A percentile compares a stretch with the other conserved stretches of the same genome.
phyloP scores from a whole-genome alignment of 106 monocot species.

The Apostasia shenzhenica region DNA sequence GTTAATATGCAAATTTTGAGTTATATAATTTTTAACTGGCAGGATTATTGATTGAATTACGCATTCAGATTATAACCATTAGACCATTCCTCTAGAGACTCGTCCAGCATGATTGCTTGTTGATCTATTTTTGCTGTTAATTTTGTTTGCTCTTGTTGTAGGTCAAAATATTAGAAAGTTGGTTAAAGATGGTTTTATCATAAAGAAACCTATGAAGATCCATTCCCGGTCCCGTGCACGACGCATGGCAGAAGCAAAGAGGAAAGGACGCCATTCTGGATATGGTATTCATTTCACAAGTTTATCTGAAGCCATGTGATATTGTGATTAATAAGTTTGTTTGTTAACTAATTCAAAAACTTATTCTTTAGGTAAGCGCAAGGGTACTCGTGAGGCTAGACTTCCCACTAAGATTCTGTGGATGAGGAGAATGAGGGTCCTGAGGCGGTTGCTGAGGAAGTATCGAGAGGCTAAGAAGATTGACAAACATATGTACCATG shows the following conservation, averaged over 20 bases:
- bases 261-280: slow-evolving; percentile 44
- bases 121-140: neutral
- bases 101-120: too few species aligned
- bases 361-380: slow-evolving; percentile 33
- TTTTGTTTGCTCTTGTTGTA: slow-evolving; percentile 3
- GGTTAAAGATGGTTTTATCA: slow-evolving; percentile 37
- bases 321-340: neutral
- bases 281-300: slow-evolving; percentile 18
- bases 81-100: too few species aligned
- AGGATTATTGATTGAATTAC: too few species aligned
- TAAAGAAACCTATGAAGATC: slow-evolving; percentile 31
- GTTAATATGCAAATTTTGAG: too few species aligned
- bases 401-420: slow-evolving; percentile 44
- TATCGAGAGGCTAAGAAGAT: slow-evolving; percentile 44
- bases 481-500: slow-evolving; percentile 54
- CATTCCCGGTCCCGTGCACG: slow-evolving; percentile 42
- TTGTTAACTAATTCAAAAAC: neutral
- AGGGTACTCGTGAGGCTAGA: slow-evolving; percentile 47
- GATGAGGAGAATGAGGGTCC: slow-evolving; percentile 47
- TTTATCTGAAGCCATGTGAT: neutral
- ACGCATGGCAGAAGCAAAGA: slow-evolving; percentile 32
- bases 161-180: slow-evolving; percentile 44
- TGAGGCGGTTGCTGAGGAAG: slow-evolving; percentile 34
- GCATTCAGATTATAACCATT: too few species aligned
- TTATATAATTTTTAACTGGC: too few species aligned